phyloP scores from a whole-genome alignment of 495 filamentous ascomycete species.

The Penicilliopsis zonata region DNA sequence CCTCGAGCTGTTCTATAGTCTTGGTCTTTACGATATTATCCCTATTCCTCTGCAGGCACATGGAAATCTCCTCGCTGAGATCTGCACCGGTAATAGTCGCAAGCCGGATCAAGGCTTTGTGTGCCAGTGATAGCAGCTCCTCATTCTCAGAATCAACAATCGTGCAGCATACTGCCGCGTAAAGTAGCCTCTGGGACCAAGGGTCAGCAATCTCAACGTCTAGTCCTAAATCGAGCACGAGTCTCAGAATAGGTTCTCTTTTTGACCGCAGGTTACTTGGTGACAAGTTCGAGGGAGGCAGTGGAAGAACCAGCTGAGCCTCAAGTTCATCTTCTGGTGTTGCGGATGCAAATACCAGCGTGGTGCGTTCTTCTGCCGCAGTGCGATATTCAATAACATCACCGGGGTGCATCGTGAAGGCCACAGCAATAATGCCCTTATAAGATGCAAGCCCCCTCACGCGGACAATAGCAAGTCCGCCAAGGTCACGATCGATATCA shows the following conservation, averaged over 20 bases:
- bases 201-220: conserved; percentile 3
- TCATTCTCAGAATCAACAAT: conserved; percentile 17
- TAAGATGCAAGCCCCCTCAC: conserved; percentile 40
- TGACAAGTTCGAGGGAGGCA: conserved; percentile 2
- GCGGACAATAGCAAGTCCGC: conserved; percentile 26
- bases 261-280: conserved; percentile 5
- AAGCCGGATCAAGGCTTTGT: conserved; percentile 16
- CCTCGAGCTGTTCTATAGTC: conserved; percentile 10
- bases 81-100: conserved; percentile 15
- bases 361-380: conserved; percentile 21
- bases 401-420: conserved; percentile 36
- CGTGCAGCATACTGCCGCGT: conserved; percentile 26
- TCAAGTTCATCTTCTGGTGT: conserved; percentile 1
- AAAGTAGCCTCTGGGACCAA: conserved; percentile 20
- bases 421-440: conserved; percentile 24
- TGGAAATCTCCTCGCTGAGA: conserved; percentile 20
- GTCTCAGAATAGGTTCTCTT: conserved; percentile 16
- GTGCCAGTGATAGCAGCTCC: conserved; percentile 15
- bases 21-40: conserved; percentile 15
- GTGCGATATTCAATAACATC: conserved; percentile 41
- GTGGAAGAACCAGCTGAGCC: conserved; percentile 6
- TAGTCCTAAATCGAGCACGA: conserved; percentile 13
- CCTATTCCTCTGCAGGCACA: too few species aligned
- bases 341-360: conserved; percentile 22
- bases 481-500: conserved; percentile 33